Evolutionary conservation across 1,139 yeast species (phyloP).

Genomic region (Hyphopichia wangnamkhiaoensis): DNA sequence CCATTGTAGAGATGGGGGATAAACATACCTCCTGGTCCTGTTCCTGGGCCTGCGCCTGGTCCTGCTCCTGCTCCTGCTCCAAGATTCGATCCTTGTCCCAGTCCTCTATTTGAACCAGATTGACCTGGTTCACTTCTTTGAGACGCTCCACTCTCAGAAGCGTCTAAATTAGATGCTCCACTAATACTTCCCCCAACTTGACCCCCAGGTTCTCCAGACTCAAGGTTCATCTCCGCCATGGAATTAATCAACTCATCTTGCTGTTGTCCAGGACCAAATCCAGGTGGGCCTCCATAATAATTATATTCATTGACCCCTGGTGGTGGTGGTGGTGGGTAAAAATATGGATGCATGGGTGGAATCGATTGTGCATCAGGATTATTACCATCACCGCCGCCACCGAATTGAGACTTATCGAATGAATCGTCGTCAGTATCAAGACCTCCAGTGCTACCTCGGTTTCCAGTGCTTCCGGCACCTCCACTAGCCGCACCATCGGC

Average conservation of each 20-base stretch:
- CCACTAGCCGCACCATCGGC: slow-evolving; percentile 1
- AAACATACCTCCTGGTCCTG: slow-evolving; percentile 9
- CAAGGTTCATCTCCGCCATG: slow-evolving; percentile 18
- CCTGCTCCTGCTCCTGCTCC: neutral
- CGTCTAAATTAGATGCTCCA: neutral
- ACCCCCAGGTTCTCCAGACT: neutral
- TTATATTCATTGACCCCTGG: slow-evolving; percentile 2
- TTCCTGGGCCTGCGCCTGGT: neutral
- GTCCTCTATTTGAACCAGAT: neutral
- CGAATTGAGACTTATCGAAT: neutral
- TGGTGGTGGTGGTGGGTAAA: slow-evolving; percentile 1
- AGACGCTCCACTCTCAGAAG: neutral
- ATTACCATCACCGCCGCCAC: no score
- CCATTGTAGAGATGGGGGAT: slow-evolving; percentile 13
- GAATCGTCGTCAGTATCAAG: slow-evolving; percentile 2
- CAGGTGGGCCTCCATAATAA: slow-evolving; percentile 3
- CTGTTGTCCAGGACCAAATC: slow-evolving; percentile 1
- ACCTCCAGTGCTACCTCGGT: no score
- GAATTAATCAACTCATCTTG: slow-evolving; percentile 17
- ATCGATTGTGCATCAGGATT: neutral
- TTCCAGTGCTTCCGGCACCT: no score
- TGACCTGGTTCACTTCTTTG: neutral
- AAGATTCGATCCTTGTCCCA: neutral
- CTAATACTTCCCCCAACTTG: slow-evolving; percentile 1
- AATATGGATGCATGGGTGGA: slow-evolving; percentile 1